phyloP scores from a whole-genome alignment of 805 yeast species.

The Saccharomyces paradoxus region DNA sequence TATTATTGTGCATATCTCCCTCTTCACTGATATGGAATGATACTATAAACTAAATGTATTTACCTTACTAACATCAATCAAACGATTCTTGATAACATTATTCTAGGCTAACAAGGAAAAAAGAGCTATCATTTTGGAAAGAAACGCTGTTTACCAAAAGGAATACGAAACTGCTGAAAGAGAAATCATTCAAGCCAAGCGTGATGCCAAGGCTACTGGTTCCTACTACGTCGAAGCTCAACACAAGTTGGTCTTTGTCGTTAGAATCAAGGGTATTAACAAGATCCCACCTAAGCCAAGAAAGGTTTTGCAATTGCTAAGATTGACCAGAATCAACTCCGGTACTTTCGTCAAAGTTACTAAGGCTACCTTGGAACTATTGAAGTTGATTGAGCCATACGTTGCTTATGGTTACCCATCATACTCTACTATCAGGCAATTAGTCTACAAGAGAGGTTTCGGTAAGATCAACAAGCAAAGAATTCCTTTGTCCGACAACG shows the following conservation, averaged over 20 bases:
- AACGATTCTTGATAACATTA: background rate
- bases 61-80: background rate
- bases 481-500: slow-evolving; percentile 80
- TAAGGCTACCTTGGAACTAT: slow-evolving; percentile 89
- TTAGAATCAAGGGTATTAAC: slow-evolving; percentile 99
- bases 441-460: slow-evolving; percentile 95
- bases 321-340: slow-evolving; percentile 88
- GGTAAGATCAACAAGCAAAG: slow-evolving; percentile 96
- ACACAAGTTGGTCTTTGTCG: slow-evolving; percentile 87
- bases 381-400: slow-evolving; percentile 92
- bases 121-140: slow-evolving; percentile 72
- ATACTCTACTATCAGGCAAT: slow-evolving; percentile 82
- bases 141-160: slow-evolving; percentile 94
- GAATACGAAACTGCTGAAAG: slow-evolving; percentile 92
- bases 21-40: background rate
- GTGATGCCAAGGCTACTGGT: slow-evolving; percentile 90
- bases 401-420: slow-evolving; percentile 97
- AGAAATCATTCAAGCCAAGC: slow-evolving; percentile 76
- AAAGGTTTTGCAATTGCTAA: slow-evolving; percentile 90
- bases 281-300: slow-evolving; percentile 99
- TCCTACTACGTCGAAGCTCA: slow-evolving; percentile 93
- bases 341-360: slow-evolving; percentile 93
- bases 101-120: slow-evolving; percentile 42
- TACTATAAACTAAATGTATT: background rate
- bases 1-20: background rate